phyloP scores from a whole-genome alignment of 441 rosid species.

The Syzygium syzygioides region DNA sequence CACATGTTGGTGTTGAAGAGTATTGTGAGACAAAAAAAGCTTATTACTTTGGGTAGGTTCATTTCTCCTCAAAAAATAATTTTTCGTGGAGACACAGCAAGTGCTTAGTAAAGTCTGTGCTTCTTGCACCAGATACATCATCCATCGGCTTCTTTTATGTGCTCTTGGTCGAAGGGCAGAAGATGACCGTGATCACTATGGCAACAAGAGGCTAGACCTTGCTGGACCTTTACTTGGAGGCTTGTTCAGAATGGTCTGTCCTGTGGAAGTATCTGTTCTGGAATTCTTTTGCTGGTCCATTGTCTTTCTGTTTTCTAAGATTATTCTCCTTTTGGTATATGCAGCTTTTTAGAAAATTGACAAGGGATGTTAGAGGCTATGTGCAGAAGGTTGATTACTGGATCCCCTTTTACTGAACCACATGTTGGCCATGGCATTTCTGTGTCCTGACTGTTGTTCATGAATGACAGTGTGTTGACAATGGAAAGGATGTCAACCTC shows the following conservation, averaged over 20 bases:
- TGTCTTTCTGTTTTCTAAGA: constrained; percentile 13
- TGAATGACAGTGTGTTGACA: constrained; percentile 74
- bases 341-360: constrained; percentile 93
- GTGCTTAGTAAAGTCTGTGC: neutral
- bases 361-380: constrained; percentile 83
- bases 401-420: constrained; percentile 2
- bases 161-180: constrained; percentile 94
- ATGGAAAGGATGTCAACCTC: constrained; percentile 94
- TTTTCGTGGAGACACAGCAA: neutral
- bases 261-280: neutral
- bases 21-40: constrained; percentile 96
- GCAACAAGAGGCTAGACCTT: constrained; percentile 98
- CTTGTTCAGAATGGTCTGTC: constrained; percentile 85
- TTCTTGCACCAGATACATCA: constrained; percentile 58
- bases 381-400: constrained; percentile 78
- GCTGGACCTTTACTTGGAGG: constrained; percentile 99
- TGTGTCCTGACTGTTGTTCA: neutral
- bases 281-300: neutral
- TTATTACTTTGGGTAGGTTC: constrained; percentile 84
- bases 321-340: constrained; percentile 10
- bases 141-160: constrained; percentile 90
- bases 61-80: neutral
- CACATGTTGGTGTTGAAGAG: constrained; percentile 92
- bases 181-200: constrained; percentile 98
- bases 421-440: constrained; percentile 4